Percentiles rank a stretch among this genome's conserved stretches.
phyloP scores from a whole-genome alignment of 176 grass and related monocot species.

The Carex littledalei region DNA sequence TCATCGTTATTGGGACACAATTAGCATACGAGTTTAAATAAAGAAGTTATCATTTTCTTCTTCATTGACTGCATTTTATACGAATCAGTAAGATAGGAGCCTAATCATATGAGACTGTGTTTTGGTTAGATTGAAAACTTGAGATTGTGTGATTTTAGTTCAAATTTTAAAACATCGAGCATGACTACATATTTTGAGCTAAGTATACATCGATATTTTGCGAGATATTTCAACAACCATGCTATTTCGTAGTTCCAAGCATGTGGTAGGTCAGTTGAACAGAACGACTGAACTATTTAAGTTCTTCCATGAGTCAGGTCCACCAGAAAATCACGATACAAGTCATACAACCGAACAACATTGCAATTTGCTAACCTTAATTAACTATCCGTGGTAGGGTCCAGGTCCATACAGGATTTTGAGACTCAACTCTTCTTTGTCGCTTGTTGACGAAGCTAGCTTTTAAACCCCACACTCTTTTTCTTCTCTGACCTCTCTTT shows the following conservation, averaged over 20 bases:
- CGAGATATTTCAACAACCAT: not conserved
- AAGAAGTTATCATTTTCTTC: no score
- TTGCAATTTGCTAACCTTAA: not conserved
- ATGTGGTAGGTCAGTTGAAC: conserved; percentile 8
- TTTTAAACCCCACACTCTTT: conserved; percentile 35
- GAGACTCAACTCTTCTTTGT: not conserved
- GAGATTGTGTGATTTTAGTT: no score
- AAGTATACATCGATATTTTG: not conserved
- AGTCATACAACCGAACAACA: not conserved
- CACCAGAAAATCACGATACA: not conserved
- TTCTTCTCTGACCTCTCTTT: not conserved
- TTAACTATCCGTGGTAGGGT: not conserved
- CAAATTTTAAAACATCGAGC: no score
- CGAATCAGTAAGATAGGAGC: no score
- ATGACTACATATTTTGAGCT: no score
- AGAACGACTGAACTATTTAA: not conserved
- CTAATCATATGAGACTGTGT: no score
- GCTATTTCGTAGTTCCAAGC: not conserved
- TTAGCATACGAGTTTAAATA: no score
- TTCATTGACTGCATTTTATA: no score
- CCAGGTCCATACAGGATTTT: not conserved
- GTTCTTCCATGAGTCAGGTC: not conserved
- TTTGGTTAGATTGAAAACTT: no score
- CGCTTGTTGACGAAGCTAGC: conserved; percentile 35
- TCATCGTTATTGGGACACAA: no score